Evolutionary conservation across 2,329 filamentous ascomycete genomes (phyloP).

Genomic region (Botrytis elliptica): DNA sequence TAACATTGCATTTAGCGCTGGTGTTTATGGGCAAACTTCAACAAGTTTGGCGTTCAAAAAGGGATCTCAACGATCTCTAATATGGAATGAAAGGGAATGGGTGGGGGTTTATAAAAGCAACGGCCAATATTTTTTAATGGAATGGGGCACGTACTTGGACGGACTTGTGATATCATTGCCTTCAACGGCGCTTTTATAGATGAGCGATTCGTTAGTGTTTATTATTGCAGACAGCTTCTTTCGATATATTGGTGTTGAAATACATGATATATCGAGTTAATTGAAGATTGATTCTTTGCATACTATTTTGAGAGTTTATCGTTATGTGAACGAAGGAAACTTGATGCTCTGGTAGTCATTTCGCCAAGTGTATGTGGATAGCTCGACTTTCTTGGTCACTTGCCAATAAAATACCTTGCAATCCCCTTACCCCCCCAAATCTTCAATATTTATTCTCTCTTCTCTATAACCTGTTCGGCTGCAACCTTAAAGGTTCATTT

Average conservation of each 20-base stretch:
- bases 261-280: constrained; percentile 6
- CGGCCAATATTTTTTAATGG: constrained; percentile 8
- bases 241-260: not conserved
- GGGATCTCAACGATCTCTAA: constrained; percentile 37
- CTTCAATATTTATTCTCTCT: not conserved
- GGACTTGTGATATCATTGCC: constrained; percentile 18
- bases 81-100: not conserved
- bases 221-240: not conserved
- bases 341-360: not conserved
- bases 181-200: constrained; percentile 24
- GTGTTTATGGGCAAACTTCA: constrained; percentile 39
- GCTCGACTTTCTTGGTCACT: not conserved
- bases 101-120: constrained; percentile 19
- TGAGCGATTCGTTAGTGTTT: not conserved
- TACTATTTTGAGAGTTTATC: not conserved
- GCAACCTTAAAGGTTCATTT: not conserved
- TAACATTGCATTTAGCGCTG: constrained; percentile 38
- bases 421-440: not conserved
- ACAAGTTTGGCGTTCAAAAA: constrained; percentile 39
- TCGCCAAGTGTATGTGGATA: not conserved
- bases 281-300: not conserved
- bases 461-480: not conserved
- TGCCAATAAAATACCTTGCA: not conserved
- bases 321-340: not conserved
- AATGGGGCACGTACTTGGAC: constrained; percentile 9